Percentiles rank a stretch among this genome's conserved stretches.
These are phyloP conservation scores for Sugiyamaella qingdaonensis DNA, from an alignment of 805 yeast species.

Conservation along the genomic window DNA sequence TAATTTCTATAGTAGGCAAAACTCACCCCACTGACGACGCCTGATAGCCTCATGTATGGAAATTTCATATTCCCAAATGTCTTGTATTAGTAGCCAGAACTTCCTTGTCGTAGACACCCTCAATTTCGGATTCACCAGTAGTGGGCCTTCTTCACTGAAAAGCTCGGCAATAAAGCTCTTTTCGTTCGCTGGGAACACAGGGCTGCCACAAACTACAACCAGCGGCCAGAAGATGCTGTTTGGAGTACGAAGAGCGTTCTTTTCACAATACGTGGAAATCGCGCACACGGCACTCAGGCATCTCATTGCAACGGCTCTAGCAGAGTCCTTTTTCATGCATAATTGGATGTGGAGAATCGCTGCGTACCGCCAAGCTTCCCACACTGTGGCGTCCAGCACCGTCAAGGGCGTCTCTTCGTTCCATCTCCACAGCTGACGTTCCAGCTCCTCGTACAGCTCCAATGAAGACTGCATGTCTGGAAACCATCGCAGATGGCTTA, in stretches of 20 bases:
- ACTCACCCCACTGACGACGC: background rate
- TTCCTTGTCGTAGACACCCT: background rate
- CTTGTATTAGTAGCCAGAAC: background rate
- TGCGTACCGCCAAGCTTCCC: slow-evolving; percentile 7
- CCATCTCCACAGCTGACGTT: slow-evolving; percentile 2
- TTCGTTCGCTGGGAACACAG: background rate
- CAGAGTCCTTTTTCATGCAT: background rate
- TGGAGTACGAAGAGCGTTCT: background rate
- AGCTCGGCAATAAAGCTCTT: background rate
- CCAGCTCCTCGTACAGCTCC: background rate
- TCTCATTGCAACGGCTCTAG: background rate
- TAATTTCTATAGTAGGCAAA: background rate
- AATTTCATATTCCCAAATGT: background rate
- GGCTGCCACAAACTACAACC: background rate
- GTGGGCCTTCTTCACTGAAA: slow-evolving; percentile 1
- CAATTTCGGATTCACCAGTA: background rate
- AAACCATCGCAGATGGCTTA: slow-evolving; percentile 2
- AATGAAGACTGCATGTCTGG: background rate
- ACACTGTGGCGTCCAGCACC: background rate
- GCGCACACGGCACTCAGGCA: background rate
- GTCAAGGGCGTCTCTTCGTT: background rate
- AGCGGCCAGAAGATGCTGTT: slow-evolving; percentile 7
- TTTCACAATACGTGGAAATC: slow-evolving; percentile 1
- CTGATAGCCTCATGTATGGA: background rate
- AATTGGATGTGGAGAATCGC: background rate